These are phyloP conservation scores for Corymbia maculata DNA, from an alignment of 345 rosid species.

Conservation along the genomic window DNA sequence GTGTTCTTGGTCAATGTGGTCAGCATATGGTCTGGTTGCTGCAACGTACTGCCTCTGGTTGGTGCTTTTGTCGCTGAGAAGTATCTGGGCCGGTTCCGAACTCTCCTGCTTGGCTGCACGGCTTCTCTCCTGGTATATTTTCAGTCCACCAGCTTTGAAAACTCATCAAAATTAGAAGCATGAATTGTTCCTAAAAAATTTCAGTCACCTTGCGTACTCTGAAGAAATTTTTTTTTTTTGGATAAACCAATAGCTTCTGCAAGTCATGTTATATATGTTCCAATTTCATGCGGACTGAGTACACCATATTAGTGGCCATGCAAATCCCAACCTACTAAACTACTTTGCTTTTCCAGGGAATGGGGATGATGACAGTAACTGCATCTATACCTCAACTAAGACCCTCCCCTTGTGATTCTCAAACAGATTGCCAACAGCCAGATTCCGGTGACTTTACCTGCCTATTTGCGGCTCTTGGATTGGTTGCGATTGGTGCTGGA, in stretches of 20 bases:
- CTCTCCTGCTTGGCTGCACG: conserved; percentile 39
- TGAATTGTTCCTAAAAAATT: background rate
- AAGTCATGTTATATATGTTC: background rate
- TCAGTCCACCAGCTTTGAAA: background rate
- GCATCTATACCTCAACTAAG: conserved; percentile 26
- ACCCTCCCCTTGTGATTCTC: conserved; percentile 24
- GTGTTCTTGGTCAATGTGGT: conserved; percentile 40
- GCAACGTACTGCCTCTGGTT: conserved; percentile 47
- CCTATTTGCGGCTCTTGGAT: conserved; percentile 27
- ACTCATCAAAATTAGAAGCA: background rate
- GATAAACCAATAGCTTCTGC: background rate
- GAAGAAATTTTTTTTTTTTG: background rate
- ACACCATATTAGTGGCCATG: background rate
- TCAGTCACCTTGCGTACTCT: background rate
- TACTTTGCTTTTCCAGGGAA: conserved; percentile 26
- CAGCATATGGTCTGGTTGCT: conserved; percentile 54
- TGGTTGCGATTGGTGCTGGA: conserved; percentile 45
- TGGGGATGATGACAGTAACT: conserved; percentile 39
- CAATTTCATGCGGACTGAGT: background rate
- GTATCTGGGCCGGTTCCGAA: conserved; percentile 35
- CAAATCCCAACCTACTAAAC: background rate
- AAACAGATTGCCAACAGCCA: conserved; percentile 17
- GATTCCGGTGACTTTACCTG: conserved; percentile 29
- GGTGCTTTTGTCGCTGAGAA: conserved; percentile 65
- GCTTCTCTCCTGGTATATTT: conserved; percentile 35